Evolutionary conservation across 208 protist genomes (phyloP).

Genomic region (Endotrypanum monterogeii): DNA sequence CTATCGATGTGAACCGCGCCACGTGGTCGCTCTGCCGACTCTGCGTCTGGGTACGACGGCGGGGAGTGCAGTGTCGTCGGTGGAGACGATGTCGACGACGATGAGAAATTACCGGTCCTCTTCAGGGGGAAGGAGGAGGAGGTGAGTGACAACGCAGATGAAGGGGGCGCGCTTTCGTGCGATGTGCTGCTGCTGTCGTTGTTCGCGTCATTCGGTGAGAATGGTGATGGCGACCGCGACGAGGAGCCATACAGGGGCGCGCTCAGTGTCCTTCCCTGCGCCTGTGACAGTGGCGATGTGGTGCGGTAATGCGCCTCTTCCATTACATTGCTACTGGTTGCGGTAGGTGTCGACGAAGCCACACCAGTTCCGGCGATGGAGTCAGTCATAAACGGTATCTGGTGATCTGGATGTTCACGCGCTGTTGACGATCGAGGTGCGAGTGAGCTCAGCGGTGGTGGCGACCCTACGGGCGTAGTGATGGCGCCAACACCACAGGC

Average conservation of each 20-base stretch:
- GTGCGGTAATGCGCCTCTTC: background rate
- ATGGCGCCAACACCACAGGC: background rate
- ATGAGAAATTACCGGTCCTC: background rate
- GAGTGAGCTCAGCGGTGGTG: background rate
- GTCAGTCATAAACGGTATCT: background rate
- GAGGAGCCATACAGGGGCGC: background rate
- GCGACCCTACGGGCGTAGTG: background rate
- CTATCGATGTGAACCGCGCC: background rate
- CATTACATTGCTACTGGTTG: background rate
- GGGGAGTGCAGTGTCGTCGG: background rate
- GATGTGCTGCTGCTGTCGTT: background rate
- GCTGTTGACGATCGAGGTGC: background rate
- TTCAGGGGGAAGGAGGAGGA: slow-evolving; percentile 19
- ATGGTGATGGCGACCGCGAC: background rate
- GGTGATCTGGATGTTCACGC: background rate
- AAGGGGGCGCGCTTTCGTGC: background rate
- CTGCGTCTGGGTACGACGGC: background rate
- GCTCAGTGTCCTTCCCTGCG: background rate
- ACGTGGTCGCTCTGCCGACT: background rate
- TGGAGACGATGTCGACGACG: background rate
- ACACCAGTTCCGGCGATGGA: background rate
- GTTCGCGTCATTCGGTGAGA: background rate
- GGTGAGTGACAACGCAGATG: slow-evolving; percentile 4
- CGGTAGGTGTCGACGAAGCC: background rate
- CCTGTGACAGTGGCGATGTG: background rate